Evolutionary conservation across 1,284 basidiomycete genomes (phyloP), one percentile per base, ranked within the genome.

Genomic region (Malassezia dermatis): DNA sequence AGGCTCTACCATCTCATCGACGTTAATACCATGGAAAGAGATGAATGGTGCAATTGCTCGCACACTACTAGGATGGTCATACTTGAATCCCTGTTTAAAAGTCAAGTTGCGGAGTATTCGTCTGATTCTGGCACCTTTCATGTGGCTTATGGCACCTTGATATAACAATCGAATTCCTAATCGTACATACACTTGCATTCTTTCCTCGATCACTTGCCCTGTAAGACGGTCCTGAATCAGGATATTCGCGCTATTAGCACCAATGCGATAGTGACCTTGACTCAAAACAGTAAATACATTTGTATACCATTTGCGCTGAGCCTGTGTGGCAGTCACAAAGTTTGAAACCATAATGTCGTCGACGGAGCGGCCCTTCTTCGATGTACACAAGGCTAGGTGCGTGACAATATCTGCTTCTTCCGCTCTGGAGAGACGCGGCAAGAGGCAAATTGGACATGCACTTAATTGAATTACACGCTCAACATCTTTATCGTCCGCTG

Each of bases 271-370:
- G 60, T 86, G 81, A 1, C 91, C 91, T 48, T 74, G 70, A 2
- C 61, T 62, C 46, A 93, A 83, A 77, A 89, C 89, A 37, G 59
- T 80, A 59, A 94, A 80, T 39, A 94, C 81, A 78, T 88, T 90
- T 55, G 88, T 89, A 67, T 91, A 86, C 84, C 89, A 94, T 77
- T 98, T 98, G 68, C 93, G 80, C 77, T 95, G 91, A 50, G 94
- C 93, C 77, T 98, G 93, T 62, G 81, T 84, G 13, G 88, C 86
- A 0, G 93, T 98, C 1, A 96, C 91, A 66, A 89, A 98, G 69
- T 90, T 93, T n/a, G 86, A 84, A 15, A 91, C 89, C 10, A 66
- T 57, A 28, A 75, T 60, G 24, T 60, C 59, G 69, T 94, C 85
- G 24, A 96, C 85, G 53, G 85, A 81, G 30, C 81, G 83, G 89